These are phyloP conservation scores for Castanospermum australe DNA, from an alignment of 306 rosid species.

Conservation along the genomic window DNA sequence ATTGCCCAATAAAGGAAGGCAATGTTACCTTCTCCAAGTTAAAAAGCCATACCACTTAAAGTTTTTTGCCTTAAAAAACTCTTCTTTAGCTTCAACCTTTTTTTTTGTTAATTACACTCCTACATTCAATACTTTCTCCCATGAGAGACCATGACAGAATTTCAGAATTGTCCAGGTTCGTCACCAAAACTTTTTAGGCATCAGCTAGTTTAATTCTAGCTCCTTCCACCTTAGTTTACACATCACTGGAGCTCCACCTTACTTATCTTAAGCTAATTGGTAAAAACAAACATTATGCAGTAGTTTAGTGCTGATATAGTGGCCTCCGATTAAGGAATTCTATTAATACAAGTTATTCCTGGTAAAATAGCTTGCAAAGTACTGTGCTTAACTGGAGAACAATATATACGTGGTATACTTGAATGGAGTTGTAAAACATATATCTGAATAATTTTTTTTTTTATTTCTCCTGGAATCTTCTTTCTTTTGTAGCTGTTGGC, in stretches of 20 bases:
- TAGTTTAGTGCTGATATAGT: neutral
- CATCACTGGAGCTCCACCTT: neutral
- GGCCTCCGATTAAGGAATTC: neutral
- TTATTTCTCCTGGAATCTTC: neutral
- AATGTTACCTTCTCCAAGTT: neutral
- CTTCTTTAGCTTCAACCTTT: neutral
- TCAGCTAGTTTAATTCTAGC: neutral
- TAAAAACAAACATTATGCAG: neutral
- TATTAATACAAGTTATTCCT: too few relatives aligned
- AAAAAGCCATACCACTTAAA: neutral
- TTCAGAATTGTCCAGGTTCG: neutral
- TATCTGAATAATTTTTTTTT: too few relatives aligned
- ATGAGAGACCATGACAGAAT: neutral
- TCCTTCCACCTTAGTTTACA: neutral
- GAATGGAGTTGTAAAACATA: neutral
- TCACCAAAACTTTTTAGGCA: neutral
- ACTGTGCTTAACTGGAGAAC: neutral
- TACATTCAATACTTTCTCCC: neutral
- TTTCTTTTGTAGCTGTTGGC: neutral
- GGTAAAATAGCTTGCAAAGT: neutral
- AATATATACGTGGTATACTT: neutral
- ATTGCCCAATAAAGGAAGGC: neutral
- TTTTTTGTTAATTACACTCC: too few relatives aligned
- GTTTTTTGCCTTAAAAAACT: neutral
- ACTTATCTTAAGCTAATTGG: neutral